Conservation (phyloP, 179 eudicot species). For the Spergularia azorica region DNA sequence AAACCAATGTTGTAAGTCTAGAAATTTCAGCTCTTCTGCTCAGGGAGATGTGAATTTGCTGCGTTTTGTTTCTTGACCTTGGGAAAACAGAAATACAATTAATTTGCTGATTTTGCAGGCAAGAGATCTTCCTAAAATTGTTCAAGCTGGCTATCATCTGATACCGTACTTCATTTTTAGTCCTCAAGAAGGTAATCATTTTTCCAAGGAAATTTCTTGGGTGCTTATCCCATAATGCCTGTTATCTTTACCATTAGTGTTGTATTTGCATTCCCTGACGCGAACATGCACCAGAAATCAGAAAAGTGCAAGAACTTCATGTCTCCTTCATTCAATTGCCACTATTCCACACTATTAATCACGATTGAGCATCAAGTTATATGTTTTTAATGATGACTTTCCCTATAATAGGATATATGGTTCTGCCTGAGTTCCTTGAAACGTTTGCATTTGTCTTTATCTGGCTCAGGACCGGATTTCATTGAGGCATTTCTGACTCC, state of each 20-base stretch:
- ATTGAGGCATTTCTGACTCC: too few species aligned
- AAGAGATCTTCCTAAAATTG: constrained; percentile 86
- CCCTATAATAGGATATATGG: background rate
- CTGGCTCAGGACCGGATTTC: too few species aligned
- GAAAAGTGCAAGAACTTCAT: too few species aligned
- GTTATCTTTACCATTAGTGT: background rate
- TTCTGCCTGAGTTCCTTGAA: background rate
- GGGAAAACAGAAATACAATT: background rate
- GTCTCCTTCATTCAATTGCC: too few species aligned
- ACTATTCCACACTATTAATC: too few species aligned
- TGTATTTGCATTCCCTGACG: background rate
- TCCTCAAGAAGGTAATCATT: constrained; percentile 77
- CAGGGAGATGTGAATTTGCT: constrained; percentile 11
- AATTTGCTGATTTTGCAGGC: constrained; percentile 51
- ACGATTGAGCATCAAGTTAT: background rate
- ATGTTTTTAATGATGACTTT: background rate
- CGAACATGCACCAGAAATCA: background rate
- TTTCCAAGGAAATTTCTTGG: background rate
- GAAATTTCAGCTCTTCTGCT: background rate
- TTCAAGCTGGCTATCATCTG: constrained; percentile 74
- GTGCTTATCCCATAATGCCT: background rate
- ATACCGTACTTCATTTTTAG: constrained; percentile 86
- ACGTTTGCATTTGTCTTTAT: too few species aligned
- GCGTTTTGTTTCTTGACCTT: background rate
- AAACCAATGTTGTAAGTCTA: constrained; percentile 84